Conservation (phyloP, 2,329 filamentous ascomycete species). For the Nemania abortiva region DNA sequence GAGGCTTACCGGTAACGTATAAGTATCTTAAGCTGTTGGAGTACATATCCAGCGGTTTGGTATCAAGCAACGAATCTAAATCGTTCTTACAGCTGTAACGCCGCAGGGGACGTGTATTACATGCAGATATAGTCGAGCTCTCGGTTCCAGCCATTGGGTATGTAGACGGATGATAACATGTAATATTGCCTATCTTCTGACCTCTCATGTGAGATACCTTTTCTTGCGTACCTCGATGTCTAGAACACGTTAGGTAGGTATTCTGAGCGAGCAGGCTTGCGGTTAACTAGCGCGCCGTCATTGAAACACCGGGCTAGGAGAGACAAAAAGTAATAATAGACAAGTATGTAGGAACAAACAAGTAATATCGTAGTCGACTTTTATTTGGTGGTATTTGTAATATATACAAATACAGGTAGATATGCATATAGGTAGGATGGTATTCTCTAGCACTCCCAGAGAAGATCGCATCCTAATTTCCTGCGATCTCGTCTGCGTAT, state of each 20-base stretch:
- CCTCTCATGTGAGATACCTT: not conserved
- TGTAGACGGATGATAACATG: too few relatives aligned
- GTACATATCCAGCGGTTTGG: too few relatives aligned
- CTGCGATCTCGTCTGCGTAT: not conserved
- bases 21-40: too few relatives aligned
- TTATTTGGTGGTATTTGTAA: not conserved
- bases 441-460: not conserved
- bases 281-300: not conserved
- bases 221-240: not conserved
- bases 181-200: not conserved
- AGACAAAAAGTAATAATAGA: conserved; percentile 1
- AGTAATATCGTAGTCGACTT: not conserved
- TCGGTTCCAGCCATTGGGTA: too few relatives aligned
- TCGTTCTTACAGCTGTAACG: too few relatives aligned
- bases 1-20: too few relatives aligned
- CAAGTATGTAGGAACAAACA: not conserved
- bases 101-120: too few relatives aligned
- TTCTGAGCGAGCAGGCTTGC: not conserved
- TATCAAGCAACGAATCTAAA: too few relatives aligned
- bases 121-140: too few relatives aligned
- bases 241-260: not conserved
- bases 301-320: conserved; percentile 6
- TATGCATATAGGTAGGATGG: too few relatives aligned
- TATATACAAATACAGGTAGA: too few relatives aligned
- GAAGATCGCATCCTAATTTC: not conserved